Base-by-base conservation (phyloP, 306 rosid genomes). In the Calophaca sinica region DNA sequence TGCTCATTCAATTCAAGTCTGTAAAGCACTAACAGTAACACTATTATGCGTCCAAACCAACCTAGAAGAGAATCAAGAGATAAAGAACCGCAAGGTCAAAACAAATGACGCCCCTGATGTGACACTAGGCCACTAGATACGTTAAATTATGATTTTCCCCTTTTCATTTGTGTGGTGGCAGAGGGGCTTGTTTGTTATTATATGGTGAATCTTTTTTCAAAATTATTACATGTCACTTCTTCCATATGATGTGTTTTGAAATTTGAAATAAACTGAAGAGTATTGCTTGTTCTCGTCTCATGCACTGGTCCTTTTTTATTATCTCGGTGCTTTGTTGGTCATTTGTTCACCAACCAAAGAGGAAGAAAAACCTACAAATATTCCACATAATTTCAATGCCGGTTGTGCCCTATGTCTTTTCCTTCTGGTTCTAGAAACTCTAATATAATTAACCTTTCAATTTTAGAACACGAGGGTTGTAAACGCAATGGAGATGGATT, bases 341-440 rank as follows among this genome's bases (percentile, higher is more conserved):
- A 80, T 83, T 85, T 85, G 93, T 85, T 84, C 79, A 90, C 89
- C 96, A 87, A 87, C 90, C 94, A 73, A 70, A 70, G 72, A 72
- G 79, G 67, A 76, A 5, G 64, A 74, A 39, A 51, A 53, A 35
- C 7, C 41, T 7, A 10, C 46, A 42, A 42, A 70, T 38, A 81
- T 71, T 80, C 83, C 71, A 76, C 71, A 50, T 20, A 10, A 42
- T 70, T 81, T 83, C 86, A 81, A 62, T 70, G 73, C 70, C 61
- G 26, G 26, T 20, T 20, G 26, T 20, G 26, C 26, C 26, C 26
- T 20, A 20, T 20, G 1, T 64, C 80, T 63, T 74, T 85, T 68
- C 52, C 52, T 78, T 71, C 72, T 82, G 12, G 67, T 82, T 80
- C 80, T 79, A 84, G 85, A 82, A 78, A 65, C 31, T 44, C 45